Evolutionary conservation across 75 land plant genomes (phyloP), one percentile per base, ranked within the genome.

Genomic region (Gnetum montanum): DNA sequence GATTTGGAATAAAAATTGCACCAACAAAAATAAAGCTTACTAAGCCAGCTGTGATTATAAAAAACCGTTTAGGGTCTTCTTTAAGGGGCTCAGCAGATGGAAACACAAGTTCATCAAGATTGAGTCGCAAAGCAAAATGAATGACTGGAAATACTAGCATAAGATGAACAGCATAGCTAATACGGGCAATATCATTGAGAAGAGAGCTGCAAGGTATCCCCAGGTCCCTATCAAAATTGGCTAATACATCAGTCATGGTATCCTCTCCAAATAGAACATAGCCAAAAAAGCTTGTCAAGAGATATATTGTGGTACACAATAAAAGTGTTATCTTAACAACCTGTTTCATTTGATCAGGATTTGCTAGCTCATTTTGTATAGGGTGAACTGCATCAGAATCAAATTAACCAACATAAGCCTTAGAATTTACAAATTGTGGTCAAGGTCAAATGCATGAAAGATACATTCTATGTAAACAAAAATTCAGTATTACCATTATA

Each of bases 141-240:
- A 88, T 69, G 8, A 88, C 64, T 4, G 93, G 93, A 54, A 79
- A 88, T 8, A 88, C 92, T 20, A 88, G 76, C 92, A 88, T 80
- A 49, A 88, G 62, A 70, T 88, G 92, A 28, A 72, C 37, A 27
- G 76, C 83, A 70, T 88, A 88, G 79, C 88, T 72, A 3, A 88
- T 62, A 12, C 93, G 69, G 3, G 84, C 82, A 34, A 79, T 61
- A 60, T 81, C 85, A 67, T 75, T 58, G 24, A 95, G 63, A 41
- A 81, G 43, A 19, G 74, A 38, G 31, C 92, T 66, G 54, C 73
- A 86, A 18, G 88, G 88, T 15, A 90, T 63, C 12, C 85, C 88
- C 49, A 95, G 83, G 58, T 95, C 76, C 4, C 73, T 62, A 46
- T 95, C 99, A 56, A 95, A 95, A 62, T 95, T 95, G 16, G 92